A percentile compares a stretch with the other conserved stretches of the same genome.
These are phyloP conservation scores for Capsicum baccatum DNA, from an alignment of 257 asterid species.

Conservation along the genomic window DNA sequence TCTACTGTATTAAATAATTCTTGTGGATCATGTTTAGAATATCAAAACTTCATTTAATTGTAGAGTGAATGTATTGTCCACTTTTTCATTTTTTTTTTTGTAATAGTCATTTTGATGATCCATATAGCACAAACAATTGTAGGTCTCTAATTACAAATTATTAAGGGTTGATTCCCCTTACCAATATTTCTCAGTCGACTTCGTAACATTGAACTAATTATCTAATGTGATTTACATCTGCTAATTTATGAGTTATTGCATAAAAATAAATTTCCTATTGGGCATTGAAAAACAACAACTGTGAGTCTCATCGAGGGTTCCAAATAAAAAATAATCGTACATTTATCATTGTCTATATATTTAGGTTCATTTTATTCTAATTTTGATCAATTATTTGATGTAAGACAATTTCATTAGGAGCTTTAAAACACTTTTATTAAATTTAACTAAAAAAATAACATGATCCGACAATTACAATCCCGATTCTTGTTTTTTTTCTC, in stretches of 20 bases:
- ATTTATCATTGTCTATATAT: background rate
- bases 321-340: background rate
- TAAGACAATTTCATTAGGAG: background rate
- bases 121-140: background rate
- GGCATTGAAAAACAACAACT: too few species aligned
- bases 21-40: background rate
- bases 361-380: background rate
- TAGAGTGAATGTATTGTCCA: background rate
- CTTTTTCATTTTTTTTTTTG: background rate
- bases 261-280: too few species aligned
- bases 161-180: background rate
- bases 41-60: background rate
- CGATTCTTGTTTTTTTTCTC: background rate
- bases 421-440: background rate
- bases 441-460: background rate
- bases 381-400: background rate
- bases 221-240: too few species aligned
- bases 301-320: too few species aligned
- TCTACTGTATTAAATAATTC: conserved; percentile 8
- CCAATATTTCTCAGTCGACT: too few species aligned
- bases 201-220: too few species aligned
- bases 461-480: background rate
- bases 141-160: background rate
- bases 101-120: background rate
- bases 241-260: too few species aligned